Percentiles rank a stretch among this genome's conserved stretches.
These are phyloP conservation scores for Pyronema omphalodes DNA, from an alignment of 495 filamentous ascomycete genomes.

Conservation along the genomic window DNA sequence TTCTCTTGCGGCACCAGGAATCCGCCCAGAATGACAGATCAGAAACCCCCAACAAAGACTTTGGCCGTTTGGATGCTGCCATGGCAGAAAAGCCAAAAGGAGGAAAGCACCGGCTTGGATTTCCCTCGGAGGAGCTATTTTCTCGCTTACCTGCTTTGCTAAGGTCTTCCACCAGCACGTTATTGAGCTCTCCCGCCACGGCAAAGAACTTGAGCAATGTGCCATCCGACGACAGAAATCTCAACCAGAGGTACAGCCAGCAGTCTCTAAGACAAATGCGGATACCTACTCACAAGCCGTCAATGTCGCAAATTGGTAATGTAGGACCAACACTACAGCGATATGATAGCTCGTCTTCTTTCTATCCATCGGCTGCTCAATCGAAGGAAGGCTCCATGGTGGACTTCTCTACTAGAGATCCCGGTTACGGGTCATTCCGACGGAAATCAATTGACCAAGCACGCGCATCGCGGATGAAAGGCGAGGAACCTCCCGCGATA, in stretches of 20 bases:
- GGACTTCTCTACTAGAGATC: neutral
- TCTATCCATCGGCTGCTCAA: conserved; percentile 15
- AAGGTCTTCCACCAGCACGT: conserved; percentile 4
- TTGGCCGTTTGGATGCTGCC: neutral
- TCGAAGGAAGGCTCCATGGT: conserved; percentile 7
- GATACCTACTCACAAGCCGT: neutral
- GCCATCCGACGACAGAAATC: neutral
- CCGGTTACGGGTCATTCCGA: neutral
- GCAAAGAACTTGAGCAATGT: neutral
- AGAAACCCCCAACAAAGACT: neutral
- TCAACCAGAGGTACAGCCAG: neutral
- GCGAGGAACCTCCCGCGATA: neutral
- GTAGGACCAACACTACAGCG: neutral
- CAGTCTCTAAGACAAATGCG: neutral
- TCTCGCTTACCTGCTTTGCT: neutral
- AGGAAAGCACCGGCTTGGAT: neutral
- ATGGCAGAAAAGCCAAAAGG: neutral
- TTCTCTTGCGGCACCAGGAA: neutral
- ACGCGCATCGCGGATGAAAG: too few species aligned
- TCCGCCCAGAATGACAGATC: neutral
- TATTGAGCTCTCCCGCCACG: neutral
- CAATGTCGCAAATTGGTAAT: neutral
- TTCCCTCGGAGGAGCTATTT: conserved; percentile 1
- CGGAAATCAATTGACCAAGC: too few species aligned
- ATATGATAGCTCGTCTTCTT: conserved; percentile 14